phyloP scores from a whole-genome alignment of 768 basidiomycete genomes.

The Sutorius australiensis region DNA sequence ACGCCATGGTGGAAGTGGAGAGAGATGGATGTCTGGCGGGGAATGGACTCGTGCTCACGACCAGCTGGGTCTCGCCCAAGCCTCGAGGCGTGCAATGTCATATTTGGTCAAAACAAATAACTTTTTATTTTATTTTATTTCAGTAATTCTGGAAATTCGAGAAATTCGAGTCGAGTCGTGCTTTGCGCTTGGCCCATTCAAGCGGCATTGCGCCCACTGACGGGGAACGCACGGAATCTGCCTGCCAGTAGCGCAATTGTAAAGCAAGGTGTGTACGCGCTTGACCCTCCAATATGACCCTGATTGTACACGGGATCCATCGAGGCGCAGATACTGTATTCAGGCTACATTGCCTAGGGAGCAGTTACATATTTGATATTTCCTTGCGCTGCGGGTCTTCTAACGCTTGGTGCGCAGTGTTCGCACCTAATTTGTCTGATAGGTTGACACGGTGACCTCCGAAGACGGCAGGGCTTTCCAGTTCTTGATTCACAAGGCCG shows the following conservation, averaged over 20 bases:
- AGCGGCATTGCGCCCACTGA: neutral
- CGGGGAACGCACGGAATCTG: neutral
- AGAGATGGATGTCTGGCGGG: constrained; percentile 8
- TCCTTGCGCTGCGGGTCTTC: constrained; percentile 4
- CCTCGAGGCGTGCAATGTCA: constrained; percentile 29
- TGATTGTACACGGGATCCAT: constrained; percentile 10
- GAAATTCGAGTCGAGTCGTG: neutral
- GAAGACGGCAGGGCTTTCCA: constrained; percentile 7
- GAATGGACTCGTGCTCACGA: constrained; percentile 12
- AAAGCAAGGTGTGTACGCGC: constrained; percentile 6
- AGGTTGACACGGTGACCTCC: constrained; percentile 3
- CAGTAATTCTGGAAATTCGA: neutral
- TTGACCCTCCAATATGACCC: constrained; percentile 5
- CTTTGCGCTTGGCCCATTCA: neutral
- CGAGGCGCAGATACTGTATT: constrained; percentile 2
- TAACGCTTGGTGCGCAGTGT: constrained; percentile 11
- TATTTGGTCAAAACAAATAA: constrained; percentile 33
- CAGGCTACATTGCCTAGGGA: neutral
- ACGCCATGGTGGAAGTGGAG: constrained; percentile 34
- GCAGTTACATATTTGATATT: constrained; percentile 22
- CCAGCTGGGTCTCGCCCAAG: constrained; percentile 20
- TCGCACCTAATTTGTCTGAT: constrained; percentile 12
- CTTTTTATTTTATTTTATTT: constrained; percentile 1
- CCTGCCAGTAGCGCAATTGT: neutral
- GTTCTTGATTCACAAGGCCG: constrained; percentile 9